Evolutionary conservation across 345 rosid species (phyloP), one percentile per base, ranked within the genome.

Genomic region (Eucalyptus melliodora): DNA sequence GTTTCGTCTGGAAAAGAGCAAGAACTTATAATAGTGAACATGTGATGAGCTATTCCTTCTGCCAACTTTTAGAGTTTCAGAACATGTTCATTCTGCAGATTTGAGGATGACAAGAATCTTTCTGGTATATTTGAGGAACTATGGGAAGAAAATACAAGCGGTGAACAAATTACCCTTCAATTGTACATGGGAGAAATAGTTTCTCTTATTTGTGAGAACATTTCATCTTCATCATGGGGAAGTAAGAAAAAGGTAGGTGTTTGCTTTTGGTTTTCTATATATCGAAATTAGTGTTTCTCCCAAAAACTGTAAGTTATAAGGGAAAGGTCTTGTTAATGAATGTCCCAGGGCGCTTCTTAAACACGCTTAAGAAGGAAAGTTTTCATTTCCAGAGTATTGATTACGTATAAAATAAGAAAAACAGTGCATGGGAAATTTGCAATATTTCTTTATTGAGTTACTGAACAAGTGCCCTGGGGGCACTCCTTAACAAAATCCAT

Each of bases 81-180:
- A 31, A 69, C 50, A 50, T 87, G 69, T 82, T 83, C 82, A 27
- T 90, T 90, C 59, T 93, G 86, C 96, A 97, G 99, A 94, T 97
- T 97, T 93, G 99, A 97, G 89, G 98, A 97, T 94, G 99, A 97
- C 92, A 96, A 96, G 94, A 87, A 91, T 91, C 93, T 96, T 92
- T 93, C 99, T 34, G 92, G 95, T 56, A 94, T 96, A 91, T 97
- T 95, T 94, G 99, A 97, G 95, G 99, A 97, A 89, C 92, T 97
- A 87, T 97, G 99, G 99, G 99, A 97, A 94, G 99, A 97, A 93
- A 95, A 92, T 87, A 94, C 96, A 62, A 95, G 98, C 92, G 97
- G 98, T 72, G 99, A 97, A 91, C 93, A 96, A 89, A 91, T 96
- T 83, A 95, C 99, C 67, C 93, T 95, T 82, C 99, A 97, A 89